A percentile compares a stretch with the other conserved stretches of the same genome.
Evolutionary conservation across 805 yeast species (phyloP).

Genomic region (Lachancea dasiensis): DNA sequence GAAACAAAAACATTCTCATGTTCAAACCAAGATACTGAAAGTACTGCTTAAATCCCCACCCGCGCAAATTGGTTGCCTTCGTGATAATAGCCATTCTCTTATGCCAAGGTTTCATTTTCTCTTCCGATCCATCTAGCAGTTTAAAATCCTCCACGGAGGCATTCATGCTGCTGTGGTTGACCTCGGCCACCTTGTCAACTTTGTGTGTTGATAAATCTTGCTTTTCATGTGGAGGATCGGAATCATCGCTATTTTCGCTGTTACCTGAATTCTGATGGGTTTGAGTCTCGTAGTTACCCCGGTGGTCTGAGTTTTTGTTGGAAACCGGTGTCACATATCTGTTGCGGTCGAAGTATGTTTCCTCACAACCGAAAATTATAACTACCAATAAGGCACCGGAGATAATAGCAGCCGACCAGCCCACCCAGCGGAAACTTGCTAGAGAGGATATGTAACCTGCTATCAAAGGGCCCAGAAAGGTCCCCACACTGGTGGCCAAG

Average conservation of each 20-base stretch:
- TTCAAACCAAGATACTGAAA: slow-evolving; percentile 43
- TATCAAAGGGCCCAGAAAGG: slow-evolving; percentile 71
- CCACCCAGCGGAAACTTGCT: slow-evolving; percentile 73
- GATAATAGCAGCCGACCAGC: slow-evolving; percentile 58
- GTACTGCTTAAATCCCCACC: slow-evolving; percentile 64
- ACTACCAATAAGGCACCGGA: slow-evolving; percentile 53
- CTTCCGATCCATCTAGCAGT: slow-evolving; percentile 37
- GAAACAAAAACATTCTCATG: slow-evolving; percentile 54
- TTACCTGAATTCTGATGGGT: background rate
- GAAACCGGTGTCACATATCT: slow-evolving; percentile 34
- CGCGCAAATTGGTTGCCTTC: slow-evolving; percentile 52
- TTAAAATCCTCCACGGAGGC: slow-evolving; percentile 16
- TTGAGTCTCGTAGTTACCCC: slow-evolving; percentile 6
- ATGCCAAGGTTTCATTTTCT: slow-evolving; percentile 40
- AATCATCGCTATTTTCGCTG: background rate
- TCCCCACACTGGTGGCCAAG: slow-evolving; percentile 67
- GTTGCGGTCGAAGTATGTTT: slow-evolving; percentile 60
- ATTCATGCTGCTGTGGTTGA: slow-evolving; percentile 1
- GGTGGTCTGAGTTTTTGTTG: slow-evolving; percentile 10
- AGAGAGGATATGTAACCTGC: slow-evolving; percentile 65
- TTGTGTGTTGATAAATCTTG: background rate
- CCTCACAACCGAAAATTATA: slow-evolving; percentile 58
- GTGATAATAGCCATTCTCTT: slow-evolving; percentile 45
- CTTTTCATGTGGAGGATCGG: background rate
- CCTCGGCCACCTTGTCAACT: slow-evolving; percentile 1